Conservation (phyloP, 2,329 filamentous ascomycete genomes). For the Colletotrichum tabaci region DNA sequence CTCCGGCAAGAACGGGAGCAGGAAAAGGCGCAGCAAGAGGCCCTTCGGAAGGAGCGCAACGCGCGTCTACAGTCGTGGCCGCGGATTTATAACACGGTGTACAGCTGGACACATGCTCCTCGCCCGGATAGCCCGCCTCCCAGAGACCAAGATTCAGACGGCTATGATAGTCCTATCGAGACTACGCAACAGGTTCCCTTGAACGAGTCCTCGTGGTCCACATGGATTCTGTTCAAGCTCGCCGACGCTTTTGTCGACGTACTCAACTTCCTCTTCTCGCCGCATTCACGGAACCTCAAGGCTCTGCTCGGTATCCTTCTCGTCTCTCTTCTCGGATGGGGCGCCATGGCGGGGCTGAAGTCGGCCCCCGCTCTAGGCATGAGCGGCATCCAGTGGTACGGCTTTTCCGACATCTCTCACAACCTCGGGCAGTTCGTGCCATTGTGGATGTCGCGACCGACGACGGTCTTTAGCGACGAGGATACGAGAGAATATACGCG, state of each 20-base stretch:
- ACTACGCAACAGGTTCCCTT: conserved; percentile 7
- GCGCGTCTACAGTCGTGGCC: conserved; percentile 28
- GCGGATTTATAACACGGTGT: conserved; percentile 23
- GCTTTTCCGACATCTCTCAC: conserved; percentile 43
- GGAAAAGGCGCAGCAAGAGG: conserved; percentile 21
- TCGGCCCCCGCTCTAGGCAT: conserved; percentile 17
- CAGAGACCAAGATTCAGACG: background rate
- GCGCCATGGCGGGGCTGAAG: conserved; percentile 13
- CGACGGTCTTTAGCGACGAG: conserved; percentile 32
- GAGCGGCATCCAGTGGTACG: conserved; percentile 45
- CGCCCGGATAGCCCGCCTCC: conserved; percentile 20
- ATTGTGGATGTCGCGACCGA: conserved; percentile 39
- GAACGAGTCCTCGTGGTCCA: conserved; percentile 15
- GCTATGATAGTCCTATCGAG: background rate
- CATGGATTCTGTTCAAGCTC: conserved; percentile 30
- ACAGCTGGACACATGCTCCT: conserved; percentile 30
- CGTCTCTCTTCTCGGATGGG: conserved; percentile 17
- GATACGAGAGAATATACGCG: conserved; percentile 31
- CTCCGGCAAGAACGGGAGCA: conserved; percentile 16
- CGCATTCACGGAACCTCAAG: conserved; percentile 25
- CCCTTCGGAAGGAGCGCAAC: conserved; percentile 29
- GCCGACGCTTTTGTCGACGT: conserved; percentile 27
- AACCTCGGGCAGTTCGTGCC: conserved; percentile 50
- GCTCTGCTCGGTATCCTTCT: conserved; percentile 6
- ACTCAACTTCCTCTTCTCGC: conserved; percentile 18